These are phyloP conservation scores for Syncephalastrum contaminatum DNA, from an alignment of 371 early-diverging fungal genomes.

Conservation along the genomic window DNA sequence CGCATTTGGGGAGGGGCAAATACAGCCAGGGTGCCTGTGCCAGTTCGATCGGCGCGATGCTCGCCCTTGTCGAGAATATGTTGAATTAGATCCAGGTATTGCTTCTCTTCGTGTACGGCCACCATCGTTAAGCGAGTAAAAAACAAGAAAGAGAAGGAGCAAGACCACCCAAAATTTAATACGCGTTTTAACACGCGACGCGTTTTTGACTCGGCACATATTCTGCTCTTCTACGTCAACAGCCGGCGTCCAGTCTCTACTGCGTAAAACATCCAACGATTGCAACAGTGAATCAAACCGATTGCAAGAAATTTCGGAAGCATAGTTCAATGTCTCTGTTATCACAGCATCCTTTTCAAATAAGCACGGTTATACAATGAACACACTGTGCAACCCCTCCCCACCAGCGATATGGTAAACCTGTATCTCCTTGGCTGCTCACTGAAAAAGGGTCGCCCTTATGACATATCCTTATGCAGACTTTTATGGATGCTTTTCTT, in stretches of 20 bases:
- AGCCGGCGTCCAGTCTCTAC: background rate
- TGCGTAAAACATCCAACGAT: background rate
- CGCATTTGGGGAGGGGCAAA: constrained; percentile 95
- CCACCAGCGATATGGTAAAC: too few relatives aligned
- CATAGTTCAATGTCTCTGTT: too few relatives aligned
- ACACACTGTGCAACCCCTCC: too few relatives aligned
- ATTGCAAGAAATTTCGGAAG: too few relatives aligned
- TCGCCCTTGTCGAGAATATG: constrained; percentile 81
- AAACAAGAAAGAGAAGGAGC: constrained; percentile 4
- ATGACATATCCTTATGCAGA: too few relatives aligned
- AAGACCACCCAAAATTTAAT: constrained; percentile 3
- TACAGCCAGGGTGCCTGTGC: constrained; percentile 93
- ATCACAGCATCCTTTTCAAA: too few relatives aligned
- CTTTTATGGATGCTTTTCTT: too few relatives aligned
- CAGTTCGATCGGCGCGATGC: constrained; percentile 90
- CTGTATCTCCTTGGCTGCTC: too few relatives aligned
- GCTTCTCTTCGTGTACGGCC: constrained; percentile 77
- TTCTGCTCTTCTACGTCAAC: background rate
- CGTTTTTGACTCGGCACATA: background rate
- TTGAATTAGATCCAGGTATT: constrained; percentile 89
- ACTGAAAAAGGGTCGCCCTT: too few relatives aligned
- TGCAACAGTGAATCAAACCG: background rate
- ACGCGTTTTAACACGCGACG: constrained; percentile 4
- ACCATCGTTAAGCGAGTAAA: background rate
- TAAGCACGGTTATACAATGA: too few relatives aligned